These are phyloP conservation scores for Monosporozyma solicola DNA, from an alignment of 805 yeast species.

Conservation along the genomic window DNA sequence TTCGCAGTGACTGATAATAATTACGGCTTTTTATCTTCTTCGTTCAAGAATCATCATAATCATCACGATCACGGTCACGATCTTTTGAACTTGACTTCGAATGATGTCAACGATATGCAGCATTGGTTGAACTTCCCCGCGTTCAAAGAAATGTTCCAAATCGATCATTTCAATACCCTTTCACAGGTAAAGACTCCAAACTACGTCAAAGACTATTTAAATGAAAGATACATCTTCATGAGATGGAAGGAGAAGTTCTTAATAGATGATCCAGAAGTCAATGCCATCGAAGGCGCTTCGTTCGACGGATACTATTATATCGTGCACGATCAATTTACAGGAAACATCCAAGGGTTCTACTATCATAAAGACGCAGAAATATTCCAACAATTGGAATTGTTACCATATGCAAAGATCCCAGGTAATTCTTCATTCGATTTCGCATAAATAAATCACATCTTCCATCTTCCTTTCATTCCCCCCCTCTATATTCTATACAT, in stretches of 20 bases:
- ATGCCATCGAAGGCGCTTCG: slow-evolving; percentile 53
- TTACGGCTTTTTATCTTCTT: slow-evolving; percentile 24
- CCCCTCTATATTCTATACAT: neutral
- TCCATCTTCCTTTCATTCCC: too few relatives aligned
- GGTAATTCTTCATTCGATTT: slow-evolving; percentile 15
- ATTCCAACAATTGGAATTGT: slow-evolving; percentile 62
- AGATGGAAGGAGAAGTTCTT: slow-evolving; percentile 91
- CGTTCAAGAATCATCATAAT: slow-evolving; percentile 13
- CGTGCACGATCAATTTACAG: slow-evolving; percentile 68
- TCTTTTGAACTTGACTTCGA: slow-evolving; percentile 42
- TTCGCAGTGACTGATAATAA: slow-evolving; percentile 19
- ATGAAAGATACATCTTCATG: slow-evolving; percentile 61
- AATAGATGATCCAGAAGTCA: slow-evolving; percentile 63
- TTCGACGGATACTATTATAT: slow-evolving; percentile 90
- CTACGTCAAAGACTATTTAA: slow-evolving; percentile 21
- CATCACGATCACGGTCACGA: neutral
- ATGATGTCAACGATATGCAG: slow-evolving; percentile 50
- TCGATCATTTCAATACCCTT: neutral
- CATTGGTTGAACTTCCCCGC: slow-evolving; percentile 57
- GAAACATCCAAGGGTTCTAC: slow-evolving; percentile 71
- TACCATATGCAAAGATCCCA: slow-evolving; percentile 10
- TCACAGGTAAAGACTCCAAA: slow-evolving; percentile 2
- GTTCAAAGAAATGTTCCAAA: slow-evolving; percentile 29
- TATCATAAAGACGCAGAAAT: slow-evolving; percentile 73
- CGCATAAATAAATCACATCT: slow-evolving; percentile 8